A percentile compares a stretch with the other conserved stretches of the same genome.
These are phyloP conservation scores for Reticulascus tulasneorum DNA, from an alignment of 2,329 filamentous ascomycete species.

Conservation along the genomic window DNA sequence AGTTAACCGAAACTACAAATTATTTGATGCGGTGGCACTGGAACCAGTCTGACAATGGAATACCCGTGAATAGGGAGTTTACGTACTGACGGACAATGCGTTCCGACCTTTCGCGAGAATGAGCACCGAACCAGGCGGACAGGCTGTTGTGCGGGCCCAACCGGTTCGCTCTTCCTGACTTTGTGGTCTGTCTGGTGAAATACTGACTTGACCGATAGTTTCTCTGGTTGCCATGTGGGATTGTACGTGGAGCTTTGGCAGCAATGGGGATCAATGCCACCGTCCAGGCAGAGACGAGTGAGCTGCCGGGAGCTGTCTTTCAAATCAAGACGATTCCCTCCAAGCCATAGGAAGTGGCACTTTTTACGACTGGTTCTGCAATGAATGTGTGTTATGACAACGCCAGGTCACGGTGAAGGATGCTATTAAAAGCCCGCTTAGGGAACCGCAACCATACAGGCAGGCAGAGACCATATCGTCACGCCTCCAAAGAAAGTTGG, in stretches of 20 bases:
- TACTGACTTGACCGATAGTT: slow-evolving; percentile 51
- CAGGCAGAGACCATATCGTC: too few relatives aligned
- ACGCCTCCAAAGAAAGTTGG: too few relatives aligned
- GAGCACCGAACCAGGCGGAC: slow-evolving; percentile 74
- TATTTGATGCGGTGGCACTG: too few relatives aligned
- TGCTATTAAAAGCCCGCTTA: too few relatives aligned
- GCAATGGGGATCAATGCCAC: slow-evolving; percentile 86
- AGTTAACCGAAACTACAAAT: too few relatives aligned
- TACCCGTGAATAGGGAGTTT: slow-evolving; percentile 67
- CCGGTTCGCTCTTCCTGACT: slow-evolving; percentile 54
- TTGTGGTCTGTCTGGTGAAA: neutral
- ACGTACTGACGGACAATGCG: slow-evolving; percentile 88
- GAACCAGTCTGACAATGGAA: too few relatives aligned
- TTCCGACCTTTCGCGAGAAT: slow-evolving; percentile 88
- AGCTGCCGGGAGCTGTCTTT: slow-evolving; percentile 85
- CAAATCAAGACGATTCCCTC: slow-evolving; percentile 82
- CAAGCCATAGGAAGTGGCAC: slow-evolving; percentile 64
- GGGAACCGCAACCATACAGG: too few relatives aligned
- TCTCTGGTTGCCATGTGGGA: slow-evolving; percentile 90
- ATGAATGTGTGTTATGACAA: too few relatives aligned
- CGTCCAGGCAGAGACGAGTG: slow-evolving; percentile 84
- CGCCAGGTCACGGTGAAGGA: too few relatives aligned
- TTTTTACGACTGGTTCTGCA: too few relatives aligned
- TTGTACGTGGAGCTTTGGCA: slow-evolving; percentile 89
- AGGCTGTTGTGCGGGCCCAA: slow-evolving; percentile 71